A percentile compares a stretch with the other conserved stretches of the same genome.
Evolutionary conservation across 371 early-diverging fungal genomes (phyloP).

Genomic region (Mucor indicus): DNA sequence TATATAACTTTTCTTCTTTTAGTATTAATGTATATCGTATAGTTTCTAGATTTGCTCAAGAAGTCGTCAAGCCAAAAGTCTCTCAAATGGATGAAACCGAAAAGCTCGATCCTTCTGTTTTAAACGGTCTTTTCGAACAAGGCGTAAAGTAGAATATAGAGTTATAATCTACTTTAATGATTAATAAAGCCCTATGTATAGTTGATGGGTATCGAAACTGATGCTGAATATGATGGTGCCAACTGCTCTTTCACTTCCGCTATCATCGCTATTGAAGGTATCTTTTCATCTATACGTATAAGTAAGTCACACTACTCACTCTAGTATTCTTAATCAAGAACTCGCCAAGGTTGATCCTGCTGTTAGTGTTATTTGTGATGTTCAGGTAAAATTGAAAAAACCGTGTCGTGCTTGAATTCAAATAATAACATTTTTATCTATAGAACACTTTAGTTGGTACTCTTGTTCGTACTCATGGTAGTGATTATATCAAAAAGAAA

Average conservation of each 20-base stretch:
- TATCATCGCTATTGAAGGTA: slow-evolving; percentile 87
- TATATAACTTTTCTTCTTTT: neutral
- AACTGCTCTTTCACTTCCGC: slow-evolving; percentile 91
- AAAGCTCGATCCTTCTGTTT: slow-evolving; percentile 69
- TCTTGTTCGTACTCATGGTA: slow-evolving; percentile 86
- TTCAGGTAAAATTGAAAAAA: slow-evolving; percentile 65
- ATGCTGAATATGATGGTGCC: slow-evolving; percentile 78
- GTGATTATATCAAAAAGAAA: slow-evolving; percentile 71
- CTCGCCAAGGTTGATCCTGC: slow-evolving; percentile 96
- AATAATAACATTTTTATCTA: neutral
- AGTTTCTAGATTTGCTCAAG: slow-evolving; percentile 87
- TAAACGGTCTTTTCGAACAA: slow-evolving; percentile 88
- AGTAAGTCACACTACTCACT: neutral
- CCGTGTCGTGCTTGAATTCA: neutral
- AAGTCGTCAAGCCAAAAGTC: slow-evolving; percentile 85
- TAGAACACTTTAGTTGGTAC: slow-evolving; percentile 95
- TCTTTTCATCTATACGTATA: neutral
- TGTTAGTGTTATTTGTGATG: slow-evolving; percentile 91
- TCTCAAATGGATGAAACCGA: slow-evolving; percentile 93
- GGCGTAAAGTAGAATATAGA: slow-evolving; percentile 66
- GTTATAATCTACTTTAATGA: neutral
- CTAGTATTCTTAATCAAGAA: slow-evolving; percentile 42
- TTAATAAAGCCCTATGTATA: slow-evolving; percentile 19
- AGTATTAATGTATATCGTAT: neutral
- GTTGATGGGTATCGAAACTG: slow-evolving; percentile 96